Evolutionary conservation across 371 early-diverging fungal genomes (phyloP).

Genomic region (Mortierella sp.): DNA sequence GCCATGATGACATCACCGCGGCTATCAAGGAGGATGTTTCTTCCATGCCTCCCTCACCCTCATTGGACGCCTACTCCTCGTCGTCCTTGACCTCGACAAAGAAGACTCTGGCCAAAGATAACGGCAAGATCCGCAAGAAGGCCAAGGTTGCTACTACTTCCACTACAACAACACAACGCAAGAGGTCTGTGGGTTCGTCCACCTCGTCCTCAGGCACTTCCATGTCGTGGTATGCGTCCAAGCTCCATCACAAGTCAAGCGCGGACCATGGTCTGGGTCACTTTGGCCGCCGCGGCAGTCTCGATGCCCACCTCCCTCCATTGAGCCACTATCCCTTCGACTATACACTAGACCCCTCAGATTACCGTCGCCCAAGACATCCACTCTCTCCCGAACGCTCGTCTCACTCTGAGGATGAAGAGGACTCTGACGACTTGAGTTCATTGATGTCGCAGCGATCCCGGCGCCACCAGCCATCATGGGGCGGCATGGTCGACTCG

Average conservation of each 20-base stretch:
- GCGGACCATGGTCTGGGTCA: slow-evolving; percentile 15
- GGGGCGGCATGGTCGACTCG: slow-evolving; percentile 46
- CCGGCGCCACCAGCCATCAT: slow-evolving; percentile 15
- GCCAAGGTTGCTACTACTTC: background rate
- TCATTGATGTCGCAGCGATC: background rate
- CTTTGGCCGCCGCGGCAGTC: slow-evolving; percentile 17
- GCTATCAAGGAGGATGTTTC: slow-evolving; percentile 1
- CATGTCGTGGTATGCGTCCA: slow-evolving; percentile 56
- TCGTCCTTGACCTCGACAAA: slow-evolving; percentile 5
- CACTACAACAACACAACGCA: too few species aligned
- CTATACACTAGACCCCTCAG: slow-evolving; percentile 25
- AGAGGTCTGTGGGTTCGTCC: slow-evolving; percentile 24
- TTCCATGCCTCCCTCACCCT: background rate
- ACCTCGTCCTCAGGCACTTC: slow-evolving; percentile 25
- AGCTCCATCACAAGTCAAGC: slow-evolving; percentile 43
- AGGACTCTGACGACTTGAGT: slow-evolving; percentile 46
- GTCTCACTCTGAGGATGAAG: slow-evolving; percentile 51
- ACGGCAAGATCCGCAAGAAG: slow-evolving; percentile 16
- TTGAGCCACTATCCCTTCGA: slow-evolving; percentile 24
- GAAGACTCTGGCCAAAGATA: background rate
- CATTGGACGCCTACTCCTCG: background rate
- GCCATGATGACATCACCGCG: slow-evolving; percentile 1
- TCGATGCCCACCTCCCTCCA: slow-evolving; percentile 42
- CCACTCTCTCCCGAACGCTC: slow-evolving; percentile 51
- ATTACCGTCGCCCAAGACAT: slow-evolving; percentile 34